Base-by-base conservation (phyloP, 2,329 filamentous ascomycete species). In the Curvularia lunata region DNA sequence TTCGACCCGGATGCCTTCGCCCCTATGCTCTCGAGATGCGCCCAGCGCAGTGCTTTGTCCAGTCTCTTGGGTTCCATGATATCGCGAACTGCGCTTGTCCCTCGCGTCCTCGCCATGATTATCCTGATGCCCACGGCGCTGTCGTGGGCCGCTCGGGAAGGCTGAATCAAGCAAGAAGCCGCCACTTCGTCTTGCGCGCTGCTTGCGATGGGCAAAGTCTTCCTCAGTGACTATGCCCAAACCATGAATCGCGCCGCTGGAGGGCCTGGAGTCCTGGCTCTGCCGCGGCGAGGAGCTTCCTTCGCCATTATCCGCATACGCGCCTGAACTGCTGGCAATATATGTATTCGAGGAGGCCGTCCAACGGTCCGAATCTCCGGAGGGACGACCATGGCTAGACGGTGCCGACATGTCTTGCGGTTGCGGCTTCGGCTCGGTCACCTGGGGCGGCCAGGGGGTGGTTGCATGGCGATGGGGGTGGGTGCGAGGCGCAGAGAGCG, bases 121-220 rank as follows among this genome's bases (percentile, higher is more conserved):
- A 10, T 63, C 67, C 67, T 43, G 66, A 57, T 58, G 71, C 55
- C 52, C 72, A 58, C 58, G 70, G 61, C 64, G 72, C 59, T 41
- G 74, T 28, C 62, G 65, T 10, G 67, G 61, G 21, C 59, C 62
- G 41, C 59, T 72, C 61, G 70, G 59, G 59, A 78, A 71, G 64
- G 76, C 64, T 19, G 76, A 68, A 34, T 83, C 81, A 37, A 85
- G 71, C 41, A 85, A 65, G 56, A 81, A 81, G 32, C 79, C 79
- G 23, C 78, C 78, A 13, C 77, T 73, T 51, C 70, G 73, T 51
- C 71, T 68, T 5, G 65, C 58, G 21, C 71, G 65, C 43, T 71
- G 71, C 52, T 68, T 67, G 42, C 70, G 67, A 46, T 64, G 67
- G 46, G 68, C 68, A 64, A 74, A 72, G 56, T 76, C 74, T 38